These are phyloP conservation scores for Sanghuangporus baumii DNA, from an alignment of 1,284 basidiomycete genomes.

Conservation along the genomic window DNA sequence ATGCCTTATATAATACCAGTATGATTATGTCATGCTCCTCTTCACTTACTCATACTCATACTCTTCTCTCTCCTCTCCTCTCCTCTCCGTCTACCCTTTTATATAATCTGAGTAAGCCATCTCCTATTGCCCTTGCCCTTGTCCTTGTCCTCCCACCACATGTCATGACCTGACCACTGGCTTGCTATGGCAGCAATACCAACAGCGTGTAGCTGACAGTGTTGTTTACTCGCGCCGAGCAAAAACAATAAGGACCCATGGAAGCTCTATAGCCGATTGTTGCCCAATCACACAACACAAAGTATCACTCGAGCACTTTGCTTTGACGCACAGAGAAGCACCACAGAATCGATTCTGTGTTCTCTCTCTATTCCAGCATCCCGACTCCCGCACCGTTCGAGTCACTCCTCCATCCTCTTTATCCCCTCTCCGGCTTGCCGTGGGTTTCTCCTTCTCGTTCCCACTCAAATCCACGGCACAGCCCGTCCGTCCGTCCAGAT, in stretches of 20 bases:
- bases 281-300: slow-evolving; percentile 1
- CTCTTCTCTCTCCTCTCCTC: not conserved
- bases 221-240: not conserved
- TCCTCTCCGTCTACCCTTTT: not conserved
- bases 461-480: not conserved
- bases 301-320: not conserved
- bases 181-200: not conserved
- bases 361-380: no score
- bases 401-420: not conserved
- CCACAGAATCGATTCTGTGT: not conserved
- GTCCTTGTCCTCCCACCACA: not conserved
- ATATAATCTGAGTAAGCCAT: no score
- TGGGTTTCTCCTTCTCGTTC: not conserved
- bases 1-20: not conserved
- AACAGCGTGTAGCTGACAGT: not conserved
- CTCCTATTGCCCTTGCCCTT: not conserved
- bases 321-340: slow-evolving; percentile 1
- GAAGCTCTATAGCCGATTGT: not conserved
- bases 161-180: not conserved
- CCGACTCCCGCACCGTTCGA: not conserved
- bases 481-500: not conserved
- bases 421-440: not conserved
- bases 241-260: not conserved
- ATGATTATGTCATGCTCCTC: not conserved
- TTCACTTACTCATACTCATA: no score